These are phyloP conservation scores for Boletus rubescentipes DNA, from an alignment of 768 basidiomycete species.

Conservation along the genomic window DNA sequence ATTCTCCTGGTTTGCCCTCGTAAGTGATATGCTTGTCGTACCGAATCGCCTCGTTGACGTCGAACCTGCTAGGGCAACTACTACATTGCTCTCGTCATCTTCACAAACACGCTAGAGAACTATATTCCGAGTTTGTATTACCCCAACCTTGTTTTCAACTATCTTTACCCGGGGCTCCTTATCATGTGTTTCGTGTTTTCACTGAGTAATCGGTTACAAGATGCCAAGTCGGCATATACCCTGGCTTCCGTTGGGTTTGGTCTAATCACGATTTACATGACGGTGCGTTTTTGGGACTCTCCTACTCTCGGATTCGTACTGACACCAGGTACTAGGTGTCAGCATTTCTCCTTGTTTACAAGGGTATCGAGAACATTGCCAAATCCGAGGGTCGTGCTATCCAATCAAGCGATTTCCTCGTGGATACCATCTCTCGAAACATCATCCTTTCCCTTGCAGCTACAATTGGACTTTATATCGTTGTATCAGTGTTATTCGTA, in stretches of 20 bases:
- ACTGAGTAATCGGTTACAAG: constrained; percentile 89
- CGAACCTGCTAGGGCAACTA: constrained; percentile 65
- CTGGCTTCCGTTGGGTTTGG: constrained; percentile 84
- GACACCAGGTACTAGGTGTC: constrained; percentile 47
- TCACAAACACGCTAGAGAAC: constrained; percentile 69
- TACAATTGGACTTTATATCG: constrained; percentile 85
- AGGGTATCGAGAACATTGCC: constrained; percentile 66
- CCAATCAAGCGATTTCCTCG: constrained; percentile 57
- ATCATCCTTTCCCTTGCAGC: constrained; percentile 86
- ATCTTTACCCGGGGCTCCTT: constrained; percentile 84
- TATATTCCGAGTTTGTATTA: constrained; percentile 59
- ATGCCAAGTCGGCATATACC: constrained; percentile 85
- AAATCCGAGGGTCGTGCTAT: constrained; percentile 45
- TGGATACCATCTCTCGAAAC: constrained; percentile 76
- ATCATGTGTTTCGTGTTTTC: constrained; percentile 86
- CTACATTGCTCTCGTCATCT: constrained; percentile 83
- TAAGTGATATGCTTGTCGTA: constrained; percentile 32
- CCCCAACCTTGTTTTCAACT: constrained; percentile 76
- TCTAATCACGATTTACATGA: constrained; percentile 93
- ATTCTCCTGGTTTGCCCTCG: constrained; percentile 88
- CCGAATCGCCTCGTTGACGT: not conserved
- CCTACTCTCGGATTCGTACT: constrained; percentile 4
- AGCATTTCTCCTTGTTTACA: constrained; percentile 79
- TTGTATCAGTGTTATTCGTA: constrained; percentile 82
- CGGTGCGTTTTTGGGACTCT: constrained; percentile 45